Evolutionary conservation across 108 stramenopile genomes (phyloP), one percentile per base, ranked within the genome.

Genomic region (Pseudonitzschia multistriata): DNA sequence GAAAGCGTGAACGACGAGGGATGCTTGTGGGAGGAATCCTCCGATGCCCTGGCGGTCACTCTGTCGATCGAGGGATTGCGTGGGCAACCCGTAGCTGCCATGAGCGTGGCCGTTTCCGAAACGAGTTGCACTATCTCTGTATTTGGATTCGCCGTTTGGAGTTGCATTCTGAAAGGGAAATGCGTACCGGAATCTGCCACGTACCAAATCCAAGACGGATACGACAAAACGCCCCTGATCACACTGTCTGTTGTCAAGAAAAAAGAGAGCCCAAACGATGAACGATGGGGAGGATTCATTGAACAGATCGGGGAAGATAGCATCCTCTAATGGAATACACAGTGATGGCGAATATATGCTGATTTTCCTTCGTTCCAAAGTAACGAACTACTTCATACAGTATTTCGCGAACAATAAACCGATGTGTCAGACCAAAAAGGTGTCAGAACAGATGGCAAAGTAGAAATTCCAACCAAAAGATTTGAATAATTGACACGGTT

Each of bases 271-370:
- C 68, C 79, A 50, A 30, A 17, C n/a, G 60, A 45, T 49, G 61
- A 60, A 59, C n/a, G 84, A 74, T 85, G 84, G 84, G 81, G 69
- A 35, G 84, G 84, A 1, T 82, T 85, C 49, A 85, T 85, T 66
- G 31, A 70, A 29, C 73, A 74, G 29, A 68, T 81, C 59, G 84
- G 84, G 5, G 84, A 85, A 57, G 79, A 85, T 64, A 79, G 78
- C 17, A 73, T 85, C 71, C 31, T 85, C 35, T 85, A 78, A 74
- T n/a, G n/a, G n/a, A n/a, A n/a, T n/a, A n/a, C n/a, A n/a, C n/a
- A n/a, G n/a, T n/a, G n/a, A n/a, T n/a, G n/a, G n/a, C n/a, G n/a
- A n/a, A n/a, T n/a, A n/a, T n/a, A n/a, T n/a, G n/a, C n/a, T n/a
- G n/a, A n/a, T n/a, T n/a, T n/a, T n/a, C n/a, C n/a, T n/a, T n/a